Evolutionary conservation across 1,139 yeast genomes (phyloP), one percentile per base, ranked within the genome.

Genomic region (Lodderomyces parapsilosis): DNA sequence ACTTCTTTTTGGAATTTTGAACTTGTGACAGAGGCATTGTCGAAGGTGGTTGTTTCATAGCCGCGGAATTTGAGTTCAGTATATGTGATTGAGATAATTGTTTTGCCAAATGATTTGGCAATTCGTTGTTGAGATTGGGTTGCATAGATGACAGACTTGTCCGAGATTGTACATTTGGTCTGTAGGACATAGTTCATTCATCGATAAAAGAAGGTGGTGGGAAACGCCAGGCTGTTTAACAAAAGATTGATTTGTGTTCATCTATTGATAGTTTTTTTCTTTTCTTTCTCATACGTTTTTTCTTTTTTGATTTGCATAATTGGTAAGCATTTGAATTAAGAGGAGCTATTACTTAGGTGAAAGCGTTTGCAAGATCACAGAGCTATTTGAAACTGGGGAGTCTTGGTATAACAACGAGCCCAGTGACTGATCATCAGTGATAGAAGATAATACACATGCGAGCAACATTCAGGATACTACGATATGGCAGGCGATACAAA

Each of bases 1-100:
- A 56, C 43, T 64, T 61, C 62, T 45, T 46, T 46, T 48, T 49
- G 10, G 36, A 13, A 6, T 33, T 33, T n/a, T 22, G 45, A 14
- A 35, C 31, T 14, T n/a, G 30, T 15, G 23, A 40, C 19, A 32
- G 41, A 11, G 38, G 14, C 19, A 19, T 31, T 30, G 28, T 42
- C 18, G 40, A 35, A 17, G 33, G 36, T 24, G 38, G 39, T 23
- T 39, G 22, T 25, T 36, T 32, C 20, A 38, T 41, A 36, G 42
- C 25, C 32, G 45, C 23, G 24, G 33, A 19, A 20, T 33, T 27
- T 14, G 36, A 18, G 19, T 23, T 34, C 27, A 20, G 37, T 22
- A 34, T 34, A 25, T 32, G 18, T 2, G 38, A 32, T 15, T 28
- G 39, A 18, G 33, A 20, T 13, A 17, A 24, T 14, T 38, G 41